A percentile compares a stretch with the other conserved stretches of the same genome.
These are phyloP conservation scores for Aeschynomene evenia DNA, from an alignment of 306 rosid species.

Conservation along the genomic window DNA sequence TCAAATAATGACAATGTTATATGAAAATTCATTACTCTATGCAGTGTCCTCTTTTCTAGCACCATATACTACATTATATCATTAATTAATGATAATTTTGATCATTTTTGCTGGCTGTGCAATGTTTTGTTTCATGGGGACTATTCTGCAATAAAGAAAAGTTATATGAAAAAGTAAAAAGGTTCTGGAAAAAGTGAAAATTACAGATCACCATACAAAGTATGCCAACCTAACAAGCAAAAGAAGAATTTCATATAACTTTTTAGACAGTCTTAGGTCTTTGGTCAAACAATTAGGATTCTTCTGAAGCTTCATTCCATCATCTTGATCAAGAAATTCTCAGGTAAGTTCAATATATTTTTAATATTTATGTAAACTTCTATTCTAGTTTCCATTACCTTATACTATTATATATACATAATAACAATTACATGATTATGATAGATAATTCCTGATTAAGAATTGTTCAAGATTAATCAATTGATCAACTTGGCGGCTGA, in stretches of 20 bases:
- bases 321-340: neutral
- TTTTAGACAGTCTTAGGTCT: neutral
- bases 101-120: neutral
- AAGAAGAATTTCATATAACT: slow-evolving; percentile 25
- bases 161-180: slow-evolving; percentile 13
- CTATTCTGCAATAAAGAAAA: neutral
- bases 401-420: too few species aligned
- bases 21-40: neutral
- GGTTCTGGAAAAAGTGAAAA: slow-evolving; percentile 32
- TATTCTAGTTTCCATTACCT: too few species aligned
- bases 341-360: too few species aligned
- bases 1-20: neutral
- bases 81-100: neutral
- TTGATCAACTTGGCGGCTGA: neutral
- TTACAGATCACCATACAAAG: slow-evolving; percentile 32
- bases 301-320: slow-evolving; percentile 3
- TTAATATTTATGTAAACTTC: too few species aligned
- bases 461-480: too few species aligned
- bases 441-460: too few species aligned
- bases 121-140: neutral
- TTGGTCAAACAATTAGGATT: slow-evolving; percentile 18
- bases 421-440: too few species aligned
- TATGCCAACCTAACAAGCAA: slow-evolving; percentile 35
- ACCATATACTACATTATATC: too few species aligned
- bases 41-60: neutral